Evolutionary conservation across 805 yeast species (phyloP), one percentile per base, ranked within the genome.

Genomic region (Nakazawaea wickerhamii): DNA sequence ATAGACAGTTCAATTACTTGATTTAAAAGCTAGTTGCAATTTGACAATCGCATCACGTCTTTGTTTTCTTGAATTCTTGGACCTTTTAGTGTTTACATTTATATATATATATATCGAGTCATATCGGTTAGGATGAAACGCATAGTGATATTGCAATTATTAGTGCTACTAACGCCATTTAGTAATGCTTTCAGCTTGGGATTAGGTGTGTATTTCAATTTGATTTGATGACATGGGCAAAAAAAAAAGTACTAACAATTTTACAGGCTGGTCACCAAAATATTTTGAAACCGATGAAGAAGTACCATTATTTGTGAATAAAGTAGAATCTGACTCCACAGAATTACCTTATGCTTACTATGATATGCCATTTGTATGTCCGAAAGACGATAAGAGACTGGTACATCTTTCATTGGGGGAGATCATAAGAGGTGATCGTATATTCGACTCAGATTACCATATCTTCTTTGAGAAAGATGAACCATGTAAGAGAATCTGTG

Each of bases 331-430:
- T 0, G 87, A 84, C 52, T 63, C 73, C n/a, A 80, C 87, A 1
- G 87, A 83, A 53, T 66, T 84, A 8, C 95, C 95, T 1, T 84
- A 69, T 55, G 78, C 84, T 0, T 88, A 85, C 59, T 79, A 83
- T 59, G 85, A 81, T 44, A 65, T 89, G 39, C 87, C 86, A 2
- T 88, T 87, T 58, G 81, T 85, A 2, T 88, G 96, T 60, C 78
- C 84, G 8, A 64, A 73, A 2, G 55, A 55, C 2, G 55, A 65
- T 5, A 67, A 76, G n/a, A 75, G 75, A 45, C 81, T 85, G 2
- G 61, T 83, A 15, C 82, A 81, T 49, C 58, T 85, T 35, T 81
- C 89, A 4, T 58, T 88, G 18, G 86, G 89, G 13, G 91, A 85
- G 52, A 79, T 89, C 15, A 66, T 88, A 42, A 70, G 82, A 41